Base-by-base conservation (phyloP, 345 rosid genomes). In the Xanthoceras sorbifolium region DNA sequence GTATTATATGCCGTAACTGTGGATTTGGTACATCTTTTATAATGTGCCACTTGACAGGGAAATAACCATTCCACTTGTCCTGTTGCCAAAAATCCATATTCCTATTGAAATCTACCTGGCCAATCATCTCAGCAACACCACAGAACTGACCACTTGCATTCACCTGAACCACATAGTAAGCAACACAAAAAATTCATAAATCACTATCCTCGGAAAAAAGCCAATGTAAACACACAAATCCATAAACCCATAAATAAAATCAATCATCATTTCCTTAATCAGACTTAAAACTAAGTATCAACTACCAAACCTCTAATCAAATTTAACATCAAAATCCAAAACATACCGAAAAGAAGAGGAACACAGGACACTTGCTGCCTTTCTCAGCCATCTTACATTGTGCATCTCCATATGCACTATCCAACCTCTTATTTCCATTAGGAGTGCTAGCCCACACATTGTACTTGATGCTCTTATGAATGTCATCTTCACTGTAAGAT, bases 61-160 rank as follows among this genome's bases (percentile, higher is more conserved):
- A 87, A 76, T 82, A 87, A 32, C 95, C 93, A 64, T 77, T 87
- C 94, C 92, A 90, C 77, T 91, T 89, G 79, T 91, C 95, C 79
- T 91, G 93, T 76, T 89, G 95, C 95, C 95, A 91, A 80, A 89
- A 91, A 71, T 87, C 91, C 91, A 91, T 88, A 29, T 82, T 89
- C 78, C 84, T 91, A 63, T 80, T 79, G 42, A 82, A 85, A 78
- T 91, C 86, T 69, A 89, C 93, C 65, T 79, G 80, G 28, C 91
- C 93, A 65, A 75, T 73, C 91, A 91, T 91, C 86, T 91, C 95
- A 14, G 93, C 90, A 75, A 89, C 85, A 65, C 95, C 93, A 46
- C 91, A 89, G 80, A 91, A 91, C 52, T 89, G 93, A 69, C 95
- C 95, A 65, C 93, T 91, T 23, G 91, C 90, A 82, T 91, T 91